phyloP scores from a whole-genome alignment of 345 rosid species.

The Gossypioides kirkii region DNA sequence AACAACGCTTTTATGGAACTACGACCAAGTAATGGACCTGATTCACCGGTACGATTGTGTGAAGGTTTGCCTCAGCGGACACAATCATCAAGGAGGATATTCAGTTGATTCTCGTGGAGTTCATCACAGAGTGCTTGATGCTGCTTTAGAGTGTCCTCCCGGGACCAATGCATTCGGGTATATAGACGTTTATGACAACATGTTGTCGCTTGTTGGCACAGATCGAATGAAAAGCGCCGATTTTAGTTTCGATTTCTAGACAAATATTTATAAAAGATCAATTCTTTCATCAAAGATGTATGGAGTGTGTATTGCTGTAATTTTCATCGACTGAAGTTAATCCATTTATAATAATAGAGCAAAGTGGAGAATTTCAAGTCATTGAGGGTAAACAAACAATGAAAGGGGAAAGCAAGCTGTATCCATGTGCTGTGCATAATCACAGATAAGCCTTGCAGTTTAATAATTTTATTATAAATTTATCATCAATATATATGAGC shows the following conservation, averaged over 20 bases:
- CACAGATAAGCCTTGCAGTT: background rate
- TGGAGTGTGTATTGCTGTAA: conserved; percentile 8
- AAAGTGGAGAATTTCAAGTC: background rate
- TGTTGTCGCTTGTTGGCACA: conserved; percentile 56
- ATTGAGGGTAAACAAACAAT: too few relatives aligned
- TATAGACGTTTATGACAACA: conserved; percentile 67
- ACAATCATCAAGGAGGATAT: conserved; percentile 77
- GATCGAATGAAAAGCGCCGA: conserved; percentile 55
- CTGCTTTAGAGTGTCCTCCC: conserved; percentile 86
- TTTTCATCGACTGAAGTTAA: conserved; percentile 3
- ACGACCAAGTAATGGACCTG: conserved; percentile 67
- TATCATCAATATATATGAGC: background rate
- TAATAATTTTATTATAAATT: background rate
- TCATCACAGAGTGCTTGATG: conserved; percentile 83
- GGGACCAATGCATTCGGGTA: conserved; percentile 75
- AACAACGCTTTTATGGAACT: conserved; percentile 83
- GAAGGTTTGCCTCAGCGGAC: conserved; percentile 83
- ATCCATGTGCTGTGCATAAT: background rate
- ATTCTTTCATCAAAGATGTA: conserved; percentile 2
- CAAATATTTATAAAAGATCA: background rate
- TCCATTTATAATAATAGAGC: background rate
- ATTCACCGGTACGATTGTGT: conserved; percentile 65
- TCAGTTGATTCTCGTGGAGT: conserved; percentile 71
- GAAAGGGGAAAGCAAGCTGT: too few relatives aligned
- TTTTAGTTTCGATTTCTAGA: conserved; percentile 26